Evolutionary conservation across 371 early-diverging fungal genomes (phyloP).

Genomic region (Mucor racemosus): DNA sequence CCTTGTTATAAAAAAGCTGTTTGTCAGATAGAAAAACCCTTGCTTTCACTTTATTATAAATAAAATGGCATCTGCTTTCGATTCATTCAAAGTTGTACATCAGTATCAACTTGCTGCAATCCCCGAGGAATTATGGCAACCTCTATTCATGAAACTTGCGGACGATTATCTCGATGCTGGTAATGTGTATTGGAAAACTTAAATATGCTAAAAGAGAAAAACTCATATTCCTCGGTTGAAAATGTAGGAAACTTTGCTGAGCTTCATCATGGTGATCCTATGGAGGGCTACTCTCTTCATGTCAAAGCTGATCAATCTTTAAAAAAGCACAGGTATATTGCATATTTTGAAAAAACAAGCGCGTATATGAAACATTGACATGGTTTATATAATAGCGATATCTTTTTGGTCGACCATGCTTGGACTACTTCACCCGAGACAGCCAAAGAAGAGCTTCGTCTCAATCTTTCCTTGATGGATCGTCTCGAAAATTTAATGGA

Average conservation of each 20-base stretch:
- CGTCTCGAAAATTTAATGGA: conserved; percentile 70
- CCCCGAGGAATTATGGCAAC: conserved; percentile 66
- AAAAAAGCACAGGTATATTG: conserved; percentile 56
- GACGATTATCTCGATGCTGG: conserved; percentile 69
- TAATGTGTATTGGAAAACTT: conserved; percentile 6
- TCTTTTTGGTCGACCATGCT: conserved; percentile 73
- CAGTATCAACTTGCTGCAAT: conserved; percentile 63
- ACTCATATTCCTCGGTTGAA: not conserved
- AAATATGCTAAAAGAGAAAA: not conserved
- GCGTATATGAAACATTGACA: not conserved
- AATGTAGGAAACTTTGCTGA: conserved; percentile 47
- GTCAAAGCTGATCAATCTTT: conserved; percentile 53
- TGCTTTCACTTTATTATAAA: not conserved
- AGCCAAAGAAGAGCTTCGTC: conserved; percentile 56
- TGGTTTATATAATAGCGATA: conserved; percentile 47
- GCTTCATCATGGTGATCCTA: conserved; percentile 62
- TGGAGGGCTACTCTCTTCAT: conserved; percentile 62
- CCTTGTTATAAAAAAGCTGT: too few relatives aligned
- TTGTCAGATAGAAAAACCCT: not conserved
- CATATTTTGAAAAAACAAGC: not conserved
- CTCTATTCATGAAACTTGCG: conserved; percentile 64
- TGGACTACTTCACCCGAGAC: conserved; percentile 73
- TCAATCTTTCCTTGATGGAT: conserved; percentile 59
- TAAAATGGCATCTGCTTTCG: conserved; percentile 42
- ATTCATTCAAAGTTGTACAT: conserved; percentile 63